Evolutionary conservation across 1,284 basidiomycete genomes (phyloP).

Genomic region (Apiotrichum siamense): DNA sequence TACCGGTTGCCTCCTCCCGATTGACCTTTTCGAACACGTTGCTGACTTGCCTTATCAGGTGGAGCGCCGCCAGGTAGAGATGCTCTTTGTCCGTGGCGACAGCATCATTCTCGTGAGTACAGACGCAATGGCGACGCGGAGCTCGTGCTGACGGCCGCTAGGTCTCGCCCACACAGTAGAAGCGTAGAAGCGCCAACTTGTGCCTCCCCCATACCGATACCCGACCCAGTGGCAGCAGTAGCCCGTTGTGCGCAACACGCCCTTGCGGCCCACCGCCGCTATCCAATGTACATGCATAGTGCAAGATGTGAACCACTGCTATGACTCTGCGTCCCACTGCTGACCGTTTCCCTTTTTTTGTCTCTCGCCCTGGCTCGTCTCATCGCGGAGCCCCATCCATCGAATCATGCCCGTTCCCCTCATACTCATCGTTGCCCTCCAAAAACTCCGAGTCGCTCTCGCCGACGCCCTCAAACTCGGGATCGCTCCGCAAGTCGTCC

Average conservation of each 20-base stretch:
- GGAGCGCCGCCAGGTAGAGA: constrained; percentile 90
- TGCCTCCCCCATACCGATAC: background rate
- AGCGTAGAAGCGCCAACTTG: too few species aligned
- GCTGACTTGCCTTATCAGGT: constrained; percentile 65
- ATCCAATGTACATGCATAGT: constrained; percentile 14
- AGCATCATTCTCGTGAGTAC: constrained; percentile 76
- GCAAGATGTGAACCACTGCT: constrained; percentile 1
- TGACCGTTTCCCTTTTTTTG: background rate
- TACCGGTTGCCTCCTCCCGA: background rate
- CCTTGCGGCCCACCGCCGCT: background rate
- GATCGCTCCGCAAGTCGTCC: constrained; percentile 21
- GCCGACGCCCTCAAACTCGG: too few species aligned
- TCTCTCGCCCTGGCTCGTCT: background rate
- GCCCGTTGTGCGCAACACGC: too few species aligned
- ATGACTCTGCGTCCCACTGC: background rate
- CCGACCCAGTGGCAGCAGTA: background rate
- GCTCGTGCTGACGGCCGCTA: constrained; percentile 5
- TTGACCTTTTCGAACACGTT: background rate
- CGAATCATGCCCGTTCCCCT: constrained; percentile 8
- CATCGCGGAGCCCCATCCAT: background rate
- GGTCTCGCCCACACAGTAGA: constrained; percentile 18
- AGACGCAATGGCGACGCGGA: too few species aligned
- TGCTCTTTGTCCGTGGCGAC: constrained; percentile 96
- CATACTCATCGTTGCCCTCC: constrained; percentile 38
- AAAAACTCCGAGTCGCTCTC: constrained; percentile 20